These are phyloP conservation scores for Trichothecium sympodiale DNA, from an alignment of 2,329 filamentous ascomycete genomes.

Conservation along the genomic window DNA sequence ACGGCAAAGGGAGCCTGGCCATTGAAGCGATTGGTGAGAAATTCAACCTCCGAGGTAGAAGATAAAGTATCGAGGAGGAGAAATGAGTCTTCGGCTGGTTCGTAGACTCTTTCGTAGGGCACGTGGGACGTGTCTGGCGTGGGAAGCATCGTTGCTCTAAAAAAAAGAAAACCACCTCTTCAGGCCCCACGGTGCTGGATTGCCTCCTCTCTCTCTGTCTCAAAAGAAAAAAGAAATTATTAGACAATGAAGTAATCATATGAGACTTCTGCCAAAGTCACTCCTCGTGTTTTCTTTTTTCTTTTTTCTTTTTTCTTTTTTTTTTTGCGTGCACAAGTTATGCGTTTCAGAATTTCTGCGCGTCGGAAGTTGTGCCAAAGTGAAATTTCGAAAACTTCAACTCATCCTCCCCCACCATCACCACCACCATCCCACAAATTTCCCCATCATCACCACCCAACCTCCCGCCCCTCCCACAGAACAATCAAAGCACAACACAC, in stretches of 20 bases:
- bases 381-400: not conserved
- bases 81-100: slow-evolving; percentile 93
- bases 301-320: not conserved
- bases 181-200: too few relatives aligned
- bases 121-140: slow-evolving; percentile 92
- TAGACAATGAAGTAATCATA: too few relatives aligned
- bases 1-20: slow-evolving; percentile 52
- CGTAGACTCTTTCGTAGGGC: slow-evolving; percentile 78
- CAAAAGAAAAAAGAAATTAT: too few relatives aligned
- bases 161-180: too few relatives aligned
- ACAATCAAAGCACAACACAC: slow-evolving; percentile 12
- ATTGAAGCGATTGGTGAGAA: slow-evolving; percentile 54
- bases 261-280: too few relatives aligned
- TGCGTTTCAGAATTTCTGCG: too few relatives aligned
- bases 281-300: not conserved
- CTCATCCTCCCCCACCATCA: not conserved
- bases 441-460: not conserved
- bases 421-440: slow-evolving; percentile 1
- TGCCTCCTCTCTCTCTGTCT: too few relatives aligned
- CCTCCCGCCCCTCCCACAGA: slow-evolving; percentile 15
- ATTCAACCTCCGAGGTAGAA: slow-evolving; percentile 53
- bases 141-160: slow-evolving; percentile 60
- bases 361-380: too few relatives aligned
- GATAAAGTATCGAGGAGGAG: slow-evolving; percentile 88
- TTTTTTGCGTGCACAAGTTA: not conserved